Evolutionary conservation across 257 asterid species (phyloP).

Genomic region (Przewalskia tangutica): DNA sequence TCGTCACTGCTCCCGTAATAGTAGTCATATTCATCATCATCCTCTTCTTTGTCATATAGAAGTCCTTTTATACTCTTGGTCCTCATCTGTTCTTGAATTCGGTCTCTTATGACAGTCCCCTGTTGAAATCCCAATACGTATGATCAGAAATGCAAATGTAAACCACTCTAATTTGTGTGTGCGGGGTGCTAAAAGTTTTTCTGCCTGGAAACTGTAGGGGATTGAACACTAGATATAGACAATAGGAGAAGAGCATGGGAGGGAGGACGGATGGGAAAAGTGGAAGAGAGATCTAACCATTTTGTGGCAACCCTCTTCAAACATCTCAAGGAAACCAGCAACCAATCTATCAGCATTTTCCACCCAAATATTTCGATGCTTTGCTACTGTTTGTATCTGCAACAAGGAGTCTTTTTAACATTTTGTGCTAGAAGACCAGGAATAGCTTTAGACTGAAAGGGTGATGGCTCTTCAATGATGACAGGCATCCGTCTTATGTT

Average conservation of each 20-base stretch:
- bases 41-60: conserved; percentile 26
- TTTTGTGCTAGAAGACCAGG: not conserved
- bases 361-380: conserved; percentile 44
- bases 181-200: no score
- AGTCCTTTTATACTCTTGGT: conserved; percentile 30
- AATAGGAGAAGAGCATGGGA: not conserved
- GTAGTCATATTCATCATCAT: conserved; percentile 18
- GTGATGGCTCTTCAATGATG: not conserved
- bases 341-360: conserved; percentile 55
- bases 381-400: conserved; percentile 51
- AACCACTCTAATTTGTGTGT: not conserved
- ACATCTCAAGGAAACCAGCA: conserved; percentile 60
- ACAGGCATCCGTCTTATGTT: not conserved
- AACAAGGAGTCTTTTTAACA: not conserved
- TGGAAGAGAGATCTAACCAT: conserved; percentile 15
- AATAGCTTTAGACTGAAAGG: not conserved
- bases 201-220: not conserved
- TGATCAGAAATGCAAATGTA: not conserved
- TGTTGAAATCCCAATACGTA: conserved; percentile 7
- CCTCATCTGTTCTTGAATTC: conserved; percentile 41
- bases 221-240: not conserved
- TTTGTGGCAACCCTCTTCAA: conserved; percentile 48
- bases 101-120: conserved; percentile 49
- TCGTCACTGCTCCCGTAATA: conserved; percentile 19
- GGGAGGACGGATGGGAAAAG: not conserved